Evolutionary conservation across 805 yeast species (phyloP).

Genomic region (Scheffersomyces lignosus): DNA sequence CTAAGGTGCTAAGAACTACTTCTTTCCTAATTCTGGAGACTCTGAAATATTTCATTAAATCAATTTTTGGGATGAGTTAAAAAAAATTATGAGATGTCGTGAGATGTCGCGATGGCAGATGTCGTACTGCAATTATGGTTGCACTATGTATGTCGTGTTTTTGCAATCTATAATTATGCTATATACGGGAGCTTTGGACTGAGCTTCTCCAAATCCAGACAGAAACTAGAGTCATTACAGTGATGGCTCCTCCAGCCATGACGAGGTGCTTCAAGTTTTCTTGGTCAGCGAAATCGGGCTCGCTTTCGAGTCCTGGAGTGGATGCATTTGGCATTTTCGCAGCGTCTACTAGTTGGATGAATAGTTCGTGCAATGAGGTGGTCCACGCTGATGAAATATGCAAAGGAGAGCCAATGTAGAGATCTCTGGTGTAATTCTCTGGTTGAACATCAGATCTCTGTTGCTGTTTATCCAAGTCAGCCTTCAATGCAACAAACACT

Average conservation of each 20-base stretch:
- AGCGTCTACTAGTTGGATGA: constrained; percentile 84
- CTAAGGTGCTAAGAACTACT: no score
- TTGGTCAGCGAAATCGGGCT: constrained; percentile 53
- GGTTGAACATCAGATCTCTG: constrained; percentile 87
- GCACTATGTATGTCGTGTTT: no score
- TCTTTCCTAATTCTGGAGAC: no score
- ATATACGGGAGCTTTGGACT: constrained; percentile 21
- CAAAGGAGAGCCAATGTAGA: constrained; percentile 75
- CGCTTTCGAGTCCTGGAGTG: constrained; percentile 67
- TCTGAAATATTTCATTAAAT: no score
- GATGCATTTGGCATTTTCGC: constrained; percentile 76
- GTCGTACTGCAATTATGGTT: no score
- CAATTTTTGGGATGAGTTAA: constrained; percentile 1
- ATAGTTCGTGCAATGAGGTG: constrained; percentile 78
- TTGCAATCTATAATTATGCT: no score
- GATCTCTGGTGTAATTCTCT: constrained; percentile 71
- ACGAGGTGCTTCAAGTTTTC: constrained; percentile 54
- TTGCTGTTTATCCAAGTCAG: constrained; percentile 94
- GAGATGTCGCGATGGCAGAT: no score
- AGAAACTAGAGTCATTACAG: constrained; percentile 62
- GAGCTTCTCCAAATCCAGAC: constrained; percentile 65
- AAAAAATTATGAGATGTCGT: no score
- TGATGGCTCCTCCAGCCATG: constrained; percentile 68
- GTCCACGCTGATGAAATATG: constrained; percentile 93
- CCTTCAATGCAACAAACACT: constrained; percentile 88